These are phyloP conservation scores for Ceratocystis eucalypticola DNA, from an alignment of 2,329 filamentous ascomycete genomes.

Conservation along the genomic window DNA sequence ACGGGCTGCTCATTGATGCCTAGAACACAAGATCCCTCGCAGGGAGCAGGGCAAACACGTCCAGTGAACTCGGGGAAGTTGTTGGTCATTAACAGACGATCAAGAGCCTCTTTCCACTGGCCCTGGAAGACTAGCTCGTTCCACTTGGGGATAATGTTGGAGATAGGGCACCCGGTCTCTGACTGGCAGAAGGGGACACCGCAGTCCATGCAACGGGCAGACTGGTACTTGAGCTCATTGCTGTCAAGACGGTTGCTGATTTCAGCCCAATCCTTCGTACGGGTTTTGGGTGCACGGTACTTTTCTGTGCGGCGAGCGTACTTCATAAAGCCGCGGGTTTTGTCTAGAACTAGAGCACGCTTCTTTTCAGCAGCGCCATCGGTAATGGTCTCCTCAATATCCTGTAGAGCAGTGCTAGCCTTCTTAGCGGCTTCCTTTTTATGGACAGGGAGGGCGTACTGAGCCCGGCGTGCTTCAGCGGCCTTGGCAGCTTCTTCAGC, in stretches of 20 bases:
- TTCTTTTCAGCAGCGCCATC: conserved; percentile 86
- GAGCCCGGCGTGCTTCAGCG: conserved; percentile 68
- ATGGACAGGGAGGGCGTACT: conserved; percentile 68
- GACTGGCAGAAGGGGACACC: conserved; percentile 98
- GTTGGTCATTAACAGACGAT: conserved; percentile 88
- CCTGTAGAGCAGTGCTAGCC: conserved; percentile 49
- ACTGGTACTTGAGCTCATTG: conserved; percentile 93
- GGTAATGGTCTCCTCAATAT: conserved; percentile 83
- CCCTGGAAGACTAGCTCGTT: conserved; percentile 66
- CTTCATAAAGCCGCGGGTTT: conserved; percentile 96
- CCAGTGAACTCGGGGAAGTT: conserved; percentile 98
- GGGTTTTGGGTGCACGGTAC: conserved; percentile 70
- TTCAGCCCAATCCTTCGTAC: conserved; percentile 88
- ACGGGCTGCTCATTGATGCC: conserved; percentile 96
- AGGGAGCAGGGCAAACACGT: conserved; percentile 90
- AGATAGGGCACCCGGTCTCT: conserved; percentile 88
- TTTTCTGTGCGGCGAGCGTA: conserved; percentile 88
- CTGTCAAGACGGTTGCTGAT: conserved; percentile 76
- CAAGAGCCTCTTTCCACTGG: conserved; percentile 84
- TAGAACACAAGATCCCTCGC: conserved; percentile 88
- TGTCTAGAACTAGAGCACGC: conserved; percentile 83
- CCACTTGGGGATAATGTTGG: conserved; percentile 96
- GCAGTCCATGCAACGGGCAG: conserved; percentile 95
- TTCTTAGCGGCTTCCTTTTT: conserved; percentile 39
- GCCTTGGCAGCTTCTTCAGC: conserved; percentile 75